Base-by-base conservation (phyloP, 345 rosid genomes). In the Hibiscus syriacus region DNA sequence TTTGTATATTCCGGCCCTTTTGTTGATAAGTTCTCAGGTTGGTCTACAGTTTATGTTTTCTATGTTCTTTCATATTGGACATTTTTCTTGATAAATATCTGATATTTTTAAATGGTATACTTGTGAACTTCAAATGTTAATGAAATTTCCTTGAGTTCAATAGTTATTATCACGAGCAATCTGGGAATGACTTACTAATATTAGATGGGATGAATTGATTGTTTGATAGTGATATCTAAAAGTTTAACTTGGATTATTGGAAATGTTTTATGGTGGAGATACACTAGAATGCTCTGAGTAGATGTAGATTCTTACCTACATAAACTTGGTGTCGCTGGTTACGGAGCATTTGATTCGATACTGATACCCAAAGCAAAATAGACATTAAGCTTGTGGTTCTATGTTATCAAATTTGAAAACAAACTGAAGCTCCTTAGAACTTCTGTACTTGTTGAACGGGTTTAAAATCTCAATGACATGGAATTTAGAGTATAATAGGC, bases 1-100 rank as follows among this genome's bases (percentile, higher is more conserved):
- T 60, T 48, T 70, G 69, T 77, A 61, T 32, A 70, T 64, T 52
- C 60, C 5, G 25, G 38, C 36, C 4, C 27, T 14, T n/a, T 22
- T 5, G 30, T 73, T 34, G 36, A 72, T 29, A 65, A 46, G 3
- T 22, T n/a, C 53, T 25, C 50, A 43, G 23, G 29, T 52, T 63
- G 48, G 48, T n/a, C n/a, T n/a, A n/a, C n/a, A n/a, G n/a, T 65
- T 29, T 70, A 29, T 20, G 30, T 13, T 57, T 65, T 41, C 43
- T 6, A 12, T 17, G 19, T 48, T 13, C 32, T 58, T 46, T 12
- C 48, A 20, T 60, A 20, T 17, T 9, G 26, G 45, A 34, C 16
- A 7, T 34, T 19, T 36, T 20, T 2, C n/a, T 22, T 12, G 1
- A 22, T 39, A 39, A 22, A 38, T 5, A 12, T 39, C 11, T 38